Evolutionary conservation across 2,329 filamentous ascomycete species (phyloP).

Genomic region (Pochonia chlamydosporia): DNA sequence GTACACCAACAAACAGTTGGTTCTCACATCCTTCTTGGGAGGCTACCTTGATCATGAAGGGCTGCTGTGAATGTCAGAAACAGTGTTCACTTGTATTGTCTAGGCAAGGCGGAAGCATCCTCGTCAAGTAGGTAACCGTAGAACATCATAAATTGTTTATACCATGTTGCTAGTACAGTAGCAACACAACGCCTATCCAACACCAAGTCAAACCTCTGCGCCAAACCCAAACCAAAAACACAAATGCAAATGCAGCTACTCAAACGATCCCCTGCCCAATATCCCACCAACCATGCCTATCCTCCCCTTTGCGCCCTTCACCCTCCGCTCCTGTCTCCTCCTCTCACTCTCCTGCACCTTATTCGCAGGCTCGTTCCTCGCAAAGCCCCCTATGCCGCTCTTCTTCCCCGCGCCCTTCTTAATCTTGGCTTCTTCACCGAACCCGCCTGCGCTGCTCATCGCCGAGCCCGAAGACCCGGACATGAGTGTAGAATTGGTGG

Average conservation of each 20-base stretch:
- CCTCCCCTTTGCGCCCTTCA: conserved; percentile 51
- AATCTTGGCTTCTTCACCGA: conserved; percentile 47
- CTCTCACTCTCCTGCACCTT: conserved; percentile 51
- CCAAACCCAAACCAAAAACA: too few relatives aligned
- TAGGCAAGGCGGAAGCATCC: too few relatives aligned
- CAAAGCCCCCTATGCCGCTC: conserved; percentile 56
- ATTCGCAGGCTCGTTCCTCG: conserved; percentile 49
- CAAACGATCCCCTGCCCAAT: conserved; percentile 46
- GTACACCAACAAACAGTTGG: too few relatives aligned
- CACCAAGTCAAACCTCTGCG: not conserved
- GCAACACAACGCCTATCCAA: too few relatives aligned
- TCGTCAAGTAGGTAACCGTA: too few relatives aligned
- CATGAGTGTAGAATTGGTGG: conserved; percentile 52
- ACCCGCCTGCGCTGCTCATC: conserved; percentile 26
- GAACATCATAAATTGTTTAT: too few relatives aligned
- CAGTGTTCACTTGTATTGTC: too few relatives aligned
- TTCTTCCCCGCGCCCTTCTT: conserved; percentile 55
- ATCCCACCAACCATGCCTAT: conserved; percentile 52
- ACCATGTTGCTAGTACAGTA: too few relatives aligned
- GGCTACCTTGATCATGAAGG: too few relatives aligned
- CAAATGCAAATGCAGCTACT: conserved; percentile 19
- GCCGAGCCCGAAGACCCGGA: conserved; percentile 29
- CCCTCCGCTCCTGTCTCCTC: conserved; percentile 52
- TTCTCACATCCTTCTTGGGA: too few relatives aligned
- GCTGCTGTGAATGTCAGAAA: too few relatives aligned